These are phyloP conservation scores for Coniochaeta hoffmannii DNA, from an alignment of 2,329 filamentous ascomycete genomes.

Conservation along the genomic window DNA sequence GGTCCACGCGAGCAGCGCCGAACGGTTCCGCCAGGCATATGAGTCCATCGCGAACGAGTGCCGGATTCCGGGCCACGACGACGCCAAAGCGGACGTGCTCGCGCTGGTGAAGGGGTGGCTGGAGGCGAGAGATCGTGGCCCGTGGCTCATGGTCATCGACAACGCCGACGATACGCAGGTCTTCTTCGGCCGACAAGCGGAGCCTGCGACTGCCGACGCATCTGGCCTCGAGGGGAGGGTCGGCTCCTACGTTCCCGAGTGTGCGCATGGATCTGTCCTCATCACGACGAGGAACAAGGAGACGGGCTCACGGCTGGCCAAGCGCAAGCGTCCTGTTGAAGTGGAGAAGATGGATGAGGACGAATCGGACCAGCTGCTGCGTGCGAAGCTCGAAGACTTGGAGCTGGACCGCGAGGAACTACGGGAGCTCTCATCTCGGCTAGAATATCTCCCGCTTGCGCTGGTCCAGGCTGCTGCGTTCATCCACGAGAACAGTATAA, in stretches of 20 bases:
- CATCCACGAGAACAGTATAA: slow-evolving; percentile 21
- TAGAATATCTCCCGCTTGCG: slow-evolving; percentile 25
- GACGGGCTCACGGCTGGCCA: slow-evolving; percentile 15
- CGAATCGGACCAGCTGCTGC: slow-evolving; percentile 19
- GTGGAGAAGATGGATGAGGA: slow-evolving; percentile 19
- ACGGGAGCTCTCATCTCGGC: slow-evolving; percentile 13
- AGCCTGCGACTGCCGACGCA: background rate
- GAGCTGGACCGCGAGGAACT: background rate
- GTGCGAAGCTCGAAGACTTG: slow-evolving; percentile 7
- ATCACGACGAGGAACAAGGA: slow-evolving; percentile 27
- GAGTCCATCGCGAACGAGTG: slow-evolving; percentile 18
- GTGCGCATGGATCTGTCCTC: slow-evolving; percentile 20
- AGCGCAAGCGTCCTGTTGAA: slow-evolving; percentile 15
- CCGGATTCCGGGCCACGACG: slow-evolving; percentile 13
- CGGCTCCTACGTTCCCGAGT: slow-evolving; percentile 20
- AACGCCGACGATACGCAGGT: slow-evolving; percentile 12
- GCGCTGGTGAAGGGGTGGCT: slow-evolving; percentile 20
- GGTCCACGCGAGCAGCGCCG: slow-evolving; percentile 23
- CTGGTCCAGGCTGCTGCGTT: slow-evolving; percentile 27
- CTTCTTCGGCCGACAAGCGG: background rate
- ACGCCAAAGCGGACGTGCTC: slow-evolving; percentile 15
- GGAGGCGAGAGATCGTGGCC: slow-evolving; percentile 10
- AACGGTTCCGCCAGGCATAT: slow-evolving; percentile 21
- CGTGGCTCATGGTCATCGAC: slow-evolving; percentile 11
- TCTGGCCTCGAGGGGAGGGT: slow-evolving; percentile 11